Evolutionary conservation across 192 early-diverging fungal genomes (phyloP), one percentile per base, ranked within the genome.

Genomic region (Dissophora ornata): DNA sequence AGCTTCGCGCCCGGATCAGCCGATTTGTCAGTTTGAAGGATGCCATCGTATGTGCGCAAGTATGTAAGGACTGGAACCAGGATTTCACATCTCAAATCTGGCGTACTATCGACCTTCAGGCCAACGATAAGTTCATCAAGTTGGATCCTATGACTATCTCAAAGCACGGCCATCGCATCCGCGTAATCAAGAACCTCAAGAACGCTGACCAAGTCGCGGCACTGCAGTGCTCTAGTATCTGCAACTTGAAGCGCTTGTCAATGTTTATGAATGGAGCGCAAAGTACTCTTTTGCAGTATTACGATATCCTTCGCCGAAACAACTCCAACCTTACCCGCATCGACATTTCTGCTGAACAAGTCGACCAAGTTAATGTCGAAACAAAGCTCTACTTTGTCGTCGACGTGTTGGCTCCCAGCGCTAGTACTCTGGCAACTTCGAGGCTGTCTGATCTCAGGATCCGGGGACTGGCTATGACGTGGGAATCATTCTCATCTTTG

Each of bases 51-150:
- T 51, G 49, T 16, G 10, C n/a, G 13, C 49, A 51, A 51, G 24
- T 51, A 6, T 51, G 24, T 6, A 51, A 22, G 16, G 49, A 13
- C 24, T 51, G 49, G 49, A 28, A 3, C 2, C 24, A 26, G 3
- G 49, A 51, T 10, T 26, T 51, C 6, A 16, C 49, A 28, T 2
- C 24, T 28, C 7, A 4, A 4, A 26, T 51, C 3, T 51, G 49
- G 49, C 49, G 25, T 16, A 51, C 49, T 12, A 24, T 51, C 24
- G 49, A 51, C 49, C 26, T 51, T 10, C 13, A 28, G 49, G 49
- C 6, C 6, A 3, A 28, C 16, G 8, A 22, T 9, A 6, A 28
- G 25, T 26, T 51, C 24, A 28, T 3, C 4, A 24, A 22, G 24
- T 16, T 51, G 24, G 26, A 51, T 4, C 49, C 8, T 8, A 24